phyloP scores from a whole-genome alignment of 177 flowering plant species.

The Vitis hybrid region DNA sequence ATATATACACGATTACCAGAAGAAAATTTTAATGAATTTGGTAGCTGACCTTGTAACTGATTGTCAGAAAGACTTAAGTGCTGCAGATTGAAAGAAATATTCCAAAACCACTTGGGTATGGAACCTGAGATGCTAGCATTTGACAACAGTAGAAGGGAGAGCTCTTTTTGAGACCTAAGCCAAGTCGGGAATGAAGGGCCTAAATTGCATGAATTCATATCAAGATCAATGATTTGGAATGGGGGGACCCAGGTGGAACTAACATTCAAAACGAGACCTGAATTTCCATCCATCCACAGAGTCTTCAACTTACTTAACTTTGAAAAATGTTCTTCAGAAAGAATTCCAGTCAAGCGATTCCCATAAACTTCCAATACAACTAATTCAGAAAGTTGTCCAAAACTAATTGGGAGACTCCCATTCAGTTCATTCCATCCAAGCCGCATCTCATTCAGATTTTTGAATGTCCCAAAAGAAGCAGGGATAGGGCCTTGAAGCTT shows the following conservation, averaged over 20 bases:
- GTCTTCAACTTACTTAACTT: too few species aligned
- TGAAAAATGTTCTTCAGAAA: too few species aligned
- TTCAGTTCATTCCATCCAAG: constrained; percentile 31
- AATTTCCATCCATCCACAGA: too few species aligned
- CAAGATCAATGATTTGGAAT: constrained; percentile 13
- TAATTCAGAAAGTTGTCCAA: constrained; percentile 42
- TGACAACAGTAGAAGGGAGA: constrained; percentile 8
- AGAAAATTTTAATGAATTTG: too few species aligned
- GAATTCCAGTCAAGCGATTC: background rate
- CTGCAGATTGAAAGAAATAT: constrained; percentile 26
- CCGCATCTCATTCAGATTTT: constrained; percentile 12
- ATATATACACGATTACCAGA: too few species aligned
- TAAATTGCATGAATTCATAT: constrained; percentile 27
- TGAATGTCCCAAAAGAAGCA: constrained; percentile 29
- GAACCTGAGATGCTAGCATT: constrained; percentile 43
- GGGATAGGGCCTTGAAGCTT: constrained; percentile 16
- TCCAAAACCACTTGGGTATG: constrained; percentile 59
- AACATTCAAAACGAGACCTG: too few species aligned
- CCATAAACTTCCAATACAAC: background rate
- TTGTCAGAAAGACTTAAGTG: too few species aligned
- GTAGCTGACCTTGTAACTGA: too few species aligned
- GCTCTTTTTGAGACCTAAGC: constrained; percentile 25
- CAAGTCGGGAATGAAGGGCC: constrained; percentile 35
- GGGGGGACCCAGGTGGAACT: too few species aligned
- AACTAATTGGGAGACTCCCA: constrained; percentile 31